A percentile compares a stretch with the other conserved stretches of the same genome.
Conservation (phyloP, 2,329 filamentous ascomycete species). For the Esteya vermicola region DNA sequence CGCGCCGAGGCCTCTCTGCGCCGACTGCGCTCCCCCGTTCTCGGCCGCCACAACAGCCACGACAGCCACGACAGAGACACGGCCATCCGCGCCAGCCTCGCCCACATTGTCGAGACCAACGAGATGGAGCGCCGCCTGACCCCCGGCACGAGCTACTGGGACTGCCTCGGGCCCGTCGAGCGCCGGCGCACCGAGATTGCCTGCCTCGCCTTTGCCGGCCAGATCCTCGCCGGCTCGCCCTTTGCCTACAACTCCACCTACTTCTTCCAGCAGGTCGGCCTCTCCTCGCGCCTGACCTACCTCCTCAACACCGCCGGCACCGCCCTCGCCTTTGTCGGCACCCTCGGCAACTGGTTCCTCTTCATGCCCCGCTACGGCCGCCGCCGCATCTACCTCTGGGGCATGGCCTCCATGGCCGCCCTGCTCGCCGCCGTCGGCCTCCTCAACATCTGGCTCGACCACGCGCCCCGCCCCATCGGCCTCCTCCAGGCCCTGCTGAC, state of each 20-base stretch:
- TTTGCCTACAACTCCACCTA: conserved; percentile 19
- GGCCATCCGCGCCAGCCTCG: conserved; percentile 13
- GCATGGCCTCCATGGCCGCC: conserved; percentile 5
- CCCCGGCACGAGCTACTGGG: conserved; percentile 26
- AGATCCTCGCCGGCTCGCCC: conserved; percentile 16
- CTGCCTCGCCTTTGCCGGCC: conserved; percentile 19
- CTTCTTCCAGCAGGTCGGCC: conserved; percentile 14
- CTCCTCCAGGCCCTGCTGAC: conserved; percentile 6
- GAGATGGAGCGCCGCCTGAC: conserved; percentile 25
- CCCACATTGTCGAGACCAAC: conserved; percentile 29
- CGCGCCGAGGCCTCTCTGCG: conserved; percentile 15
- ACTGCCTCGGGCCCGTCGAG: conserved; percentile 32
- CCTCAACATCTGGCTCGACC: conserved; percentile 1
- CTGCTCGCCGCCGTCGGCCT: conserved; percentile 13
- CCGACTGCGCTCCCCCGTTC: conserved; percentile 15
- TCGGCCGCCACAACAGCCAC: neutral
- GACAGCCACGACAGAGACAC: no score
- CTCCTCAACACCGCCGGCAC: conserved; percentile 19
- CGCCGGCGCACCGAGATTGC: conserved; percentile 30
- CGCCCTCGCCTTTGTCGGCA: conserved; percentile 12
- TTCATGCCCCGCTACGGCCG: conserved; percentile 9
- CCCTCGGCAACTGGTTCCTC: conserved; percentile 6
- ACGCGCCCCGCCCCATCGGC: neutral
- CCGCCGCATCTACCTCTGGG: conserved; percentile 9
- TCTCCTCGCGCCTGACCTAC: conserved; percentile 17